Percentiles rank a stretch among this genome's conserved stretches.
These are phyloP conservation scores for Chaetomium sp. DNA, from an alignment of 2,329 filamentous ascomycete species.

Conservation along the genomic window DNA sequence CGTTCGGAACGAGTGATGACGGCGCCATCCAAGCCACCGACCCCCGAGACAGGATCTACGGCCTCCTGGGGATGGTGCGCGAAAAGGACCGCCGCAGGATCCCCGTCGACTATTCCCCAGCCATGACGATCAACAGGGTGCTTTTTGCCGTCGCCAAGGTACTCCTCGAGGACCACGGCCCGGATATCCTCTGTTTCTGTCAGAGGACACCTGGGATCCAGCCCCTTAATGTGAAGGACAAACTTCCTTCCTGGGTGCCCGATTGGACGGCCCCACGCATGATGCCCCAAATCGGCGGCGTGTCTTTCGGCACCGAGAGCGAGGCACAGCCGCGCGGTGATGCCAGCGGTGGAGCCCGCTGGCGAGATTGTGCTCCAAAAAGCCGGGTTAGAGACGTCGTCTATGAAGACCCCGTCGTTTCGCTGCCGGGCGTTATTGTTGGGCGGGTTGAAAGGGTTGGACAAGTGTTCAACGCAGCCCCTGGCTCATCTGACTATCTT, in stretches of 20 bases:
- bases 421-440: conserved; percentile 3
- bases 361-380: conserved; percentile 14
- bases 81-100: conserved; percentile 10
- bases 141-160: conserved; percentile 13
- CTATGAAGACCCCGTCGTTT: conserved; percentile 7
- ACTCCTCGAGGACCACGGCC: conserved; percentile 9
- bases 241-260: conserved; percentile 14
- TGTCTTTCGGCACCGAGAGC: not conserved
- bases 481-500: conserved; percentile 2
- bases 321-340: not conserved
- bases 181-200: conserved; percentile 17
- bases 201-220: not conserved
- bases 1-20: not conserved
- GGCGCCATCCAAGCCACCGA: conserved; percentile 14
- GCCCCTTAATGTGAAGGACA: not conserved
- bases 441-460: not conserved
- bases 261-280: conserved; percentile 16
- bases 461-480: not conserved
- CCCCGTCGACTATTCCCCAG: conserved; percentile 16
- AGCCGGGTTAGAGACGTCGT: not conserved
- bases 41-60: conserved; percentile 15
- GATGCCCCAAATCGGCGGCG: conserved; percentile 3
- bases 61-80: conserved; percentile 9
- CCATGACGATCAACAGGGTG: conserved; percentile 9
- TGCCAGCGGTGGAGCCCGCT: conserved; percentile 1